These are phyloP conservation scores for Xerocomus nothofagi DNA, from an alignment of 1,284 basidiomycete genomes.

Conservation along the genomic window DNA sequence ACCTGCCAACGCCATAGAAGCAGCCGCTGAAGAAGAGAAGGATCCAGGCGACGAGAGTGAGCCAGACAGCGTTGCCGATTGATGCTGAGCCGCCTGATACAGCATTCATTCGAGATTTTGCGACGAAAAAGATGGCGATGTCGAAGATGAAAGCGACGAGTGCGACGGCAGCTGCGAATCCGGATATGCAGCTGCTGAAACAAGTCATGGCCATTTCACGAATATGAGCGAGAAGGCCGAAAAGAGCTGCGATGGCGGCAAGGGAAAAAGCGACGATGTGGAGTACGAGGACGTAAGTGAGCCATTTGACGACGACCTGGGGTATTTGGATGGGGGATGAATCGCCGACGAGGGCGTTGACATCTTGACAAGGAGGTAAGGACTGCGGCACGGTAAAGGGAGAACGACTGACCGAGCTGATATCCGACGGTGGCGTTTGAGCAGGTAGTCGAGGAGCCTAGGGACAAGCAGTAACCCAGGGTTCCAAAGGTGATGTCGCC, in stretches of 20 bases:
- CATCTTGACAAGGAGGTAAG: constrained; percentile 50
- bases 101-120: constrained; percentile 72
- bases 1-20: constrained; percentile 78
- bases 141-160: constrained; percentile 87
- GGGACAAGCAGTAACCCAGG: constrained; percentile 76
- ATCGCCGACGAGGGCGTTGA: constrained; percentile 76
- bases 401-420: constrained; percentile 62
- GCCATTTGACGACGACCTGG: constrained; percentile 78
- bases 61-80: constrained; percentile 82
- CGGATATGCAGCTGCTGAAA: constrained; percentile 80
- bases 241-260: constrained; percentile 69
- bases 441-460: constrained; percentile 62
- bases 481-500: constrained; percentile 81
- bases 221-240: constrained; percentile 82
- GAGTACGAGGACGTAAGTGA: constrained; percentile 87
- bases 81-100: constrained; percentile 67
- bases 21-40: constrained; percentile 84
- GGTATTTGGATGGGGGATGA: constrained; percentile 67
- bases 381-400: not conserved
- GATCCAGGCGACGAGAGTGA: constrained; percentile 83
- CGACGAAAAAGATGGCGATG: constrained; percentile 81
- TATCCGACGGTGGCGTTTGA: constrained; percentile 81
- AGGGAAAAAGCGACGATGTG: constrained; percentile 80
- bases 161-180: constrained; percentile 71
- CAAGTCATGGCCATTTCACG: constrained; percentile 84